These are phyloP conservation scores for Ophiognomonia clavigignenti-juglandacearum DNA, from an alignment of 2,329 filamentous ascomycete species.

Conservation along the genomic window DNA sequence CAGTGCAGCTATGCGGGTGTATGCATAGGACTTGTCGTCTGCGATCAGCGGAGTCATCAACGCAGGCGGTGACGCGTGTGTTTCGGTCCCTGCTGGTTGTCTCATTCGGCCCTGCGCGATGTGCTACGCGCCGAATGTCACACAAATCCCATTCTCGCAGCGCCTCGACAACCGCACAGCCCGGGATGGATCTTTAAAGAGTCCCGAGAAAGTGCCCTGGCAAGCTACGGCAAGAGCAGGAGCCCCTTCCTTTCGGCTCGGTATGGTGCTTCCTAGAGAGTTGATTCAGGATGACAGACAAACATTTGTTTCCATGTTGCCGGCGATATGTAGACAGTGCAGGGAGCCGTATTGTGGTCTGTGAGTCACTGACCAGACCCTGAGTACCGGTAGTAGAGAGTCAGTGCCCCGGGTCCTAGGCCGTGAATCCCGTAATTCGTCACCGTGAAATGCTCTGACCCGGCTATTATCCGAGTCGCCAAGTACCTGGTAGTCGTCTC, in stretches of 20 bases:
- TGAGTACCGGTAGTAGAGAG: background rate
- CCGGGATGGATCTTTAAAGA: too few species aligned
- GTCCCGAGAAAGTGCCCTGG: too few species aligned
- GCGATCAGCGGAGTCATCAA: constrained; percentile 10
- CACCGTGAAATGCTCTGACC: background rate
- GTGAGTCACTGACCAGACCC: background rate
- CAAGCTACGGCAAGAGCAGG: too few species aligned
- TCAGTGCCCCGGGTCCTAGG: constrained; percentile 3
- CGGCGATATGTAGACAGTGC: constrained; percentile 2
- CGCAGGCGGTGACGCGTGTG: constrained; percentile 12
- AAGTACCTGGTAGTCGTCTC: too few species aligned
- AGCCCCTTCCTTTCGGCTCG: too few species aligned
- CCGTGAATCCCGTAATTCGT: background rate
- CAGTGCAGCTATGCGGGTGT: too few species aligned
- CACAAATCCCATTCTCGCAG: too few species aligned
- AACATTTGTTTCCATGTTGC: too few species aligned
- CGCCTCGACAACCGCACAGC: too few species aligned
- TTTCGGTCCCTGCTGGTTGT: constrained; percentile 7
- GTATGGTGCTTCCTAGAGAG: too few species aligned
- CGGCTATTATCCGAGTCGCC: background rate
- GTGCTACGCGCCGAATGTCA: background rate
- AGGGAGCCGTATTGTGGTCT: constrained; percentile 5
- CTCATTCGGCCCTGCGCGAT: background rate
- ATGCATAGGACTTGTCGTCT: too few species aligned
- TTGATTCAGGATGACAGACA: constrained; percentile 1